Base-by-base conservation (phyloP, 1,139 yeast genomes). In the Kurtzmaniella quercitrusa region DNA sequence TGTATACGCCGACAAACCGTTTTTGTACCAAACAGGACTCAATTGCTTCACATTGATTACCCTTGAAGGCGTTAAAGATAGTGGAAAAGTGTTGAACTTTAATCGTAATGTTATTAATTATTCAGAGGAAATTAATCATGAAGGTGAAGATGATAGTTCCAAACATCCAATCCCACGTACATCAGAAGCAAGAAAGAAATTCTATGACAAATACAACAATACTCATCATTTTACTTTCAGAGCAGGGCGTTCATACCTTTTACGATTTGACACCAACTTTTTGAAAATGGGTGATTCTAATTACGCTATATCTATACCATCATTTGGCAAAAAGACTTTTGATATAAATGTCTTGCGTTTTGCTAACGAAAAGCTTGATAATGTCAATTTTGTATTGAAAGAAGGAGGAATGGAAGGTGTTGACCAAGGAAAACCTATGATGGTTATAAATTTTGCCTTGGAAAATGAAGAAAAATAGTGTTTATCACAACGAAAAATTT, bases 21-120 rank as follows among this genome's bases (percentile, higher is more conserved):
- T 63, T 54, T 61, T 84, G 18, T 83, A 82, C 49, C 88, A 88
- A 0, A 68, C 76, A 36, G 84, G 80, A 0, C 58, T 83, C 49
- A 74, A 80, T 45, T 77, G 84, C 45, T 76, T 84, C 55, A 80
- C 72, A 1, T 66, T 61, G 40, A 56, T 70, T 14, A 54, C 60
- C 15, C 36, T 35, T 28, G 12, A 16, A 9, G 32, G 37, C 5
- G 26, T 11, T 9, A 12, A 9, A 15, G 26, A 26, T 16, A 30
- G 40, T 9, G 33, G 38, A 3, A 20, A 35, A 16, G 30, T 42
- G 12, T 22, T 42, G 9, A 26, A 35, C 15, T 21, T 14, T 15
- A 35, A 32, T 12, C 35, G 21, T 18, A 36, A 33, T 8, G 42
- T 33, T 15, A 39, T 39, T 21, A 36, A 42, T 14, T 42, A 39